Conservation (phyloP, 495 filamentous ascomycete genomes). For the Patellaria atrata region DNA sequence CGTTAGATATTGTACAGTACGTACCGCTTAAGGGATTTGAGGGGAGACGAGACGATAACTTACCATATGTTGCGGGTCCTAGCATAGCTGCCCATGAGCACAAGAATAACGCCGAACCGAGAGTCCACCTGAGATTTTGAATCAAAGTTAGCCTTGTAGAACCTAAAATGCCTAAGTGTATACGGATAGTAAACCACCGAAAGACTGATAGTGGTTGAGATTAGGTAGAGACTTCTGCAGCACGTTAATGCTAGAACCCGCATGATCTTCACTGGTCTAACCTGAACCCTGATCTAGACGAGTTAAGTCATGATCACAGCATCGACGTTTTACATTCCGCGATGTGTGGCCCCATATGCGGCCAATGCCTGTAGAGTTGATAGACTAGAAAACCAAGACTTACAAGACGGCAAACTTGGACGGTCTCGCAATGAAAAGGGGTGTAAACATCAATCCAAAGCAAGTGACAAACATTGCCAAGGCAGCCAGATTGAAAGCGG, state of each 20-base stretch:
- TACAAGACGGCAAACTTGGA: conserved; percentile 94
- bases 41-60: conserved; percentile 8
- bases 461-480: conserved; percentile 83
- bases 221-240: conserved; percentile 20
- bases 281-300: conserved; percentile 15
- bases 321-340: not conserved
- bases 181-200: conserved; percentile 1
- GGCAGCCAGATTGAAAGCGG: conserved; percentile 80
- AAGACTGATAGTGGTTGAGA: conserved; percentile 11
- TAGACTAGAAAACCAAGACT: conserved; percentile 34
- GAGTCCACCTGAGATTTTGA: conserved; percentile 59
- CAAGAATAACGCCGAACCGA: conserved; percentile 82
- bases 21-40: conserved; percentile 1
- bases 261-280: conserved; percentile 18
- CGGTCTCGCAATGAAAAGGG: conserved; percentile 55
- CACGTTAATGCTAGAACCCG: conserved; percentile 17
- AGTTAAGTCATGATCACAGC: conserved; percentile 11
- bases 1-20: not conserved
- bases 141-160: conserved; percentile 11
- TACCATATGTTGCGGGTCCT: conserved; percentile 63
- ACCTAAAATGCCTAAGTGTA: not conserved
- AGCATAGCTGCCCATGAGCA: conserved; percentile 88
- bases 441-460: conserved; percentile 66
- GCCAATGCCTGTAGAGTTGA: conserved; percentile 2
- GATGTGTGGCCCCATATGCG: no score